These are phyloP conservation scores for Neofusicoccum parvum DNA, from an alignment of 2,329 filamentous ascomycete species.

Conservation along the genomic window DNA sequence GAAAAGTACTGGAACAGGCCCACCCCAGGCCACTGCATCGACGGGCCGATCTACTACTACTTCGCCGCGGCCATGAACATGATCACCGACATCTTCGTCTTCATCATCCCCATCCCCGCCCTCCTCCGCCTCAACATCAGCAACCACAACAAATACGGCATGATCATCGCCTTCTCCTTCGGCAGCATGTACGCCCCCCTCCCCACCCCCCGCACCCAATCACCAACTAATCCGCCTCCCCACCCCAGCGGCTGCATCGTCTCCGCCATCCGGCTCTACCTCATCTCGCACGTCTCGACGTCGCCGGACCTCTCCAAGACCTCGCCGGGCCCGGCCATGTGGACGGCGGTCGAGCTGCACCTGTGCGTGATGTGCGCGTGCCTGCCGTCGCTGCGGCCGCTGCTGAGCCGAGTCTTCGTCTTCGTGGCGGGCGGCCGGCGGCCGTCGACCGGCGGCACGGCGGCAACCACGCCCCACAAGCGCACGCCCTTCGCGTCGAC, in stretches of 20 bases:
- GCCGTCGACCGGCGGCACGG: neutral
- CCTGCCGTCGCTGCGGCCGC: conserved; percentile 3
- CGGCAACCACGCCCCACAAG: neutral
- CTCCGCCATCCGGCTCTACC: conserved; percentile 4
- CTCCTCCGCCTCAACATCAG: conserved; percentile 30
- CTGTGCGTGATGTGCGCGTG: neutral
- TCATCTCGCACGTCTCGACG: neutral
- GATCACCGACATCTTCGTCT: conserved; percentile 27
- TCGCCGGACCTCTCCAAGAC: neutral
- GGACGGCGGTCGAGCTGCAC: conserved; percentile 4
- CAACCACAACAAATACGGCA: conserved; percentile 20
- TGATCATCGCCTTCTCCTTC: conserved; percentile 32
- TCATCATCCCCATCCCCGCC: conserved; percentile 29
- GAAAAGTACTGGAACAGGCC: conserved; percentile 36
- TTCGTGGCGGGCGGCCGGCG: neutral
- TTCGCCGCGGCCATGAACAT: conserved; percentile 6
- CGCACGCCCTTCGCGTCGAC: neutral
- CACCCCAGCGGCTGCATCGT: neutral
- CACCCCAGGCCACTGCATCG: conserved; percentile 32
- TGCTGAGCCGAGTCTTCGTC: neutral
- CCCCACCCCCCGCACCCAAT: too few relatives aligned
- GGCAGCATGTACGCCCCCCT: conserved; percentile 25
- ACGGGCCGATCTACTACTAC: neutral
- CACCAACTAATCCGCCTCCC: neutral
- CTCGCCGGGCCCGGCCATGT: neutral